Percentiles rank a stretch among this genome's conserved stretches.
Conservation (phyloP, 2,329 filamentous ascomycete genomes). For the Ophiocordyceps camponoti-floridani region DNA sequence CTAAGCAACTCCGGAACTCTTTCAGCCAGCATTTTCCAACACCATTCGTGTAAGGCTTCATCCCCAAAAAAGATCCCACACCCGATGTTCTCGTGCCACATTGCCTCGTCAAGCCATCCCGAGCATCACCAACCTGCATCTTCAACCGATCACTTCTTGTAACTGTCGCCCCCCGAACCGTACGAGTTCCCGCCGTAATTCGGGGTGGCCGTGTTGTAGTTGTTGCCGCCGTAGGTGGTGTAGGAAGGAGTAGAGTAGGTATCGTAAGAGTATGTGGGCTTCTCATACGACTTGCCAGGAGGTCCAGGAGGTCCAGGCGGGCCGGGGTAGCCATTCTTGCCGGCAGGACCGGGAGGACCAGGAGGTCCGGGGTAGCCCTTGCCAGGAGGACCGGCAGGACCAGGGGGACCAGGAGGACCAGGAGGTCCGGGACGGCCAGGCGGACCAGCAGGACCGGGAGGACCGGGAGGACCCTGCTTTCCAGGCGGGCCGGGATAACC, state of each 20-base stretch:
- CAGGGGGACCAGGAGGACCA: not conserved
- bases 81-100: too few species aligned
- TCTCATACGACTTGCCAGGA: not conserved
- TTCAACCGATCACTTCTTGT: too few species aligned
- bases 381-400: not conserved
- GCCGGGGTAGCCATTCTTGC: not conserved
- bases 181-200: not conserved
- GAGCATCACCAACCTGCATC: too few species aligned
- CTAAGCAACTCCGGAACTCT: too few species aligned
- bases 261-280: not conserved
- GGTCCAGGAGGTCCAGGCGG: not conserved
- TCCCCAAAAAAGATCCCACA: too few species aligned
- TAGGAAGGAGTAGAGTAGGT: not conserved
- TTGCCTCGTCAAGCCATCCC: too few species aligned
- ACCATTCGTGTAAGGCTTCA: too few species aligned
- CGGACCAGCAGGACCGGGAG: not conserved
- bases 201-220: too few species aligned
- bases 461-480: not conserved
- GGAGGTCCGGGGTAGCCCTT: too few species aligned
- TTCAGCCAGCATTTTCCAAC: too few species aligned
- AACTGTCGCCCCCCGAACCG: too few species aligned
- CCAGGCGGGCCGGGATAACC: not conserved
- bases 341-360: not conserved
- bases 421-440: not conserved
- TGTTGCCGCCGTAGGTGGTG: not conserved